These are phyloP conservation scores for Rubus parviflorus DNA, from an alignment of 306 rosid genomes.

Conservation along the genomic window DNA sequence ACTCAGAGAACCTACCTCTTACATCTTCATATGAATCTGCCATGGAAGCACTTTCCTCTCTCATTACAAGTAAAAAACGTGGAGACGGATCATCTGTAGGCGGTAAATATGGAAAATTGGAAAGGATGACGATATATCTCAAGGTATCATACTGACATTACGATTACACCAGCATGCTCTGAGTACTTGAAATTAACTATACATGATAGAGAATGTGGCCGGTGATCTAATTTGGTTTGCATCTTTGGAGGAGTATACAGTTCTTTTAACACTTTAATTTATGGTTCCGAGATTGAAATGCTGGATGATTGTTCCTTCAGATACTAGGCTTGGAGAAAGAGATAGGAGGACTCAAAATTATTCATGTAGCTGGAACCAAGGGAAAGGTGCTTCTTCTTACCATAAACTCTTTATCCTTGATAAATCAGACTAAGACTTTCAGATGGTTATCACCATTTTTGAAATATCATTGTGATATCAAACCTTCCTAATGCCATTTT, in stretches of 20 bases:
- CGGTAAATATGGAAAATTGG: conserved; percentile 39
- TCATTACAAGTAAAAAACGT: conserved; percentile 56
- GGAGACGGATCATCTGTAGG: conserved; percentile 44
- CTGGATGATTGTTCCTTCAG: conserved; percentile 36
- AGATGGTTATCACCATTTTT: neutral
- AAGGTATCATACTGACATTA: conserved; percentile 40
- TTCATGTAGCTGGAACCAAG: conserved; percentile 87
- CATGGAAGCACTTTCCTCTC: conserved; percentile 77
- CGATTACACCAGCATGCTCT: conserved; percentile 3
- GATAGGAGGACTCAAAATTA: conserved; percentile 56
- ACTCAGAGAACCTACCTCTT: conserved; percentile 33
- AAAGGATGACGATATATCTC: conserved; percentile 55
- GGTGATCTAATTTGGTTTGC: neutral
- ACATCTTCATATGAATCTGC: conserved; percentile 53
- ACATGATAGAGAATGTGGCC: neutral
- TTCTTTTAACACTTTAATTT: neutral
- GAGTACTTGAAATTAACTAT: neutral
- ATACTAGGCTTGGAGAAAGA: conserved; percentile 62
- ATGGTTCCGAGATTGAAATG: conserved; percentile 15
- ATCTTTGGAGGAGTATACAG: neutral
- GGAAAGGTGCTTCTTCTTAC: conserved; percentile 59
- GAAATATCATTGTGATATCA: conserved; percentile 3
- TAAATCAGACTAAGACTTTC: conserved; percentile 4
- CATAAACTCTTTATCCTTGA: neutral
- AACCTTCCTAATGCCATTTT: neutral